phyloP scores from a whole-genome alignment of 495 filamentous ascomycete species.

The Sporormia fimetaria region DNA sequence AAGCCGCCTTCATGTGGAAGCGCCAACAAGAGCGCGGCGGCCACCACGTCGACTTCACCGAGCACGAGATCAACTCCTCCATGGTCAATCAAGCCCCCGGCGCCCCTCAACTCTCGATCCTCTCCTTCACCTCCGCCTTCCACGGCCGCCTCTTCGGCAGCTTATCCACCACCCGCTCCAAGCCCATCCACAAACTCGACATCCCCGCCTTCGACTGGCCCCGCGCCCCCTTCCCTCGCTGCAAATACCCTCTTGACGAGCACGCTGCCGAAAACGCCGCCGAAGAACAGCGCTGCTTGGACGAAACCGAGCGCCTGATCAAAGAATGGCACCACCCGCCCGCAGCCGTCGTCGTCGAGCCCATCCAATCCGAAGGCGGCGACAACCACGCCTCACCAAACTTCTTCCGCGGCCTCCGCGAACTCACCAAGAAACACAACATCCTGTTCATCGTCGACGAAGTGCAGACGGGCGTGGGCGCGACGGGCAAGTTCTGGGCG shows the following conservation, averaged over 20 bases:
- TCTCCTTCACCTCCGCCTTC: constrained; percentile 89
- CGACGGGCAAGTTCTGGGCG: constrained; percentile 96
- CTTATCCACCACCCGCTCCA: constrained; percentile 86
- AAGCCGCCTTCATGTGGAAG: constrained; percentile 97
- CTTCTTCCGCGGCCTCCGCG: constrained; percentile 85
- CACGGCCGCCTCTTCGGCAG: constrained; percentile 92
- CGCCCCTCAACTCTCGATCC: constrained; percentile 73
- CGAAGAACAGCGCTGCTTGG: constrained; percentile 76
- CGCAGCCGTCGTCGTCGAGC: constrained; percentile 82
- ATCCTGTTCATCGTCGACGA: constrained; percentile 96
- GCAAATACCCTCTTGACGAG: constrained; percentile 86
- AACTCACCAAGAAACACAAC: constrained; percentile 71
- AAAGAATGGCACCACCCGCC: constrained; percentile 76
- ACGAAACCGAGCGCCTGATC: constrained; percentile 81
- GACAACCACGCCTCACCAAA: constrained; percentile 94
- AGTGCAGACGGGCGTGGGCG: constrained; percentile 93
- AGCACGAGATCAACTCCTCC: constrained; percentile 60
- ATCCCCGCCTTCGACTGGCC: constrained; percentile 99
- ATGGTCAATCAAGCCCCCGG: constrained; percentile 85
- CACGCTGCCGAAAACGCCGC: constrained; percentile 69
- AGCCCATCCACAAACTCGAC: constrained; percentile 96
- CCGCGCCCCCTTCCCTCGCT: constrained; percentile 77
- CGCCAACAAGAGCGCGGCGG: constrained; percentile 83
- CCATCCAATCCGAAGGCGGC: constrained; percentile 95
- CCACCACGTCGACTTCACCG: constrained; percentile 66